Conservation (phyloP, 495 filamentous ascomycete genomes). For the Recurvomyces mirabilis region DNA sequence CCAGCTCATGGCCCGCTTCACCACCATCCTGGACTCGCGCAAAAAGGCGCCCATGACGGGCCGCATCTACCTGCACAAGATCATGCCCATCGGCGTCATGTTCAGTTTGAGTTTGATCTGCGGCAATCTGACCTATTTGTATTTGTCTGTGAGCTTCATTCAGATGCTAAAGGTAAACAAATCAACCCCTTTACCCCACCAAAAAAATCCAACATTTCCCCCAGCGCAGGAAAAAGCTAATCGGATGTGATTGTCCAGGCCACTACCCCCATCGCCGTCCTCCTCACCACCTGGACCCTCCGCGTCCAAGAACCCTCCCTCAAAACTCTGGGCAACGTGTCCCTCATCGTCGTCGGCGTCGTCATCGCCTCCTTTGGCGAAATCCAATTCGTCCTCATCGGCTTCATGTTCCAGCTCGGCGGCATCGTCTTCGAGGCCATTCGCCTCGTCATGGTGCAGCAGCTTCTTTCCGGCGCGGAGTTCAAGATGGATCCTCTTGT, state of each 20-base stretch:
- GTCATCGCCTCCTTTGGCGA: constrained; percentile 84
- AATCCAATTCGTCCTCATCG: constrained; percentile 78
- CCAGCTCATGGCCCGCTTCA: constrained; percentile 76
- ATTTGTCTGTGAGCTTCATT: constrained; percentile 88
- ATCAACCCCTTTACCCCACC: too few species aligned
- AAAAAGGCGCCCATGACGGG: constrained; percentile 92
- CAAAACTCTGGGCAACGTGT: constrained; percentile 74
- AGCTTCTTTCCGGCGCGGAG: constrained; percentile 74
- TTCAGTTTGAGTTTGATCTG: constrained; percentile 92
- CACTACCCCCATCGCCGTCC: constrained; percentile 80
- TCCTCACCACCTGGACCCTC: constrained; percentile 73
- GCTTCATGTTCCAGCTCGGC: constrained; percentile 74
- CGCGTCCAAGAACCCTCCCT: constrained; percentile 65
- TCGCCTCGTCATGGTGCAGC: constrained; percentile 84
- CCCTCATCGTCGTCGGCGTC: constrained; percentile 79
- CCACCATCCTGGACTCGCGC: constrained; percentile 73
- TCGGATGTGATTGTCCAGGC: constrained; percentile 51
- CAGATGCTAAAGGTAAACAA: constrained; percentile 83
- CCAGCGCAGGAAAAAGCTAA: too few species aligned
- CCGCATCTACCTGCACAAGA: constrained; percentile 76
- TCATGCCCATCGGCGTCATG: constrained; percentile 85
- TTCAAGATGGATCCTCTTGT: constrained; percentile 98
- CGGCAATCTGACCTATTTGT: constrained; percentile 85
- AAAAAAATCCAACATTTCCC: too few species aligned
- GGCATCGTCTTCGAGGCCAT: constrained; percentile 85